Base-by-base conservation (phyloP, 441 rosid genomes). In the Isatis lusitanica region DNA sequence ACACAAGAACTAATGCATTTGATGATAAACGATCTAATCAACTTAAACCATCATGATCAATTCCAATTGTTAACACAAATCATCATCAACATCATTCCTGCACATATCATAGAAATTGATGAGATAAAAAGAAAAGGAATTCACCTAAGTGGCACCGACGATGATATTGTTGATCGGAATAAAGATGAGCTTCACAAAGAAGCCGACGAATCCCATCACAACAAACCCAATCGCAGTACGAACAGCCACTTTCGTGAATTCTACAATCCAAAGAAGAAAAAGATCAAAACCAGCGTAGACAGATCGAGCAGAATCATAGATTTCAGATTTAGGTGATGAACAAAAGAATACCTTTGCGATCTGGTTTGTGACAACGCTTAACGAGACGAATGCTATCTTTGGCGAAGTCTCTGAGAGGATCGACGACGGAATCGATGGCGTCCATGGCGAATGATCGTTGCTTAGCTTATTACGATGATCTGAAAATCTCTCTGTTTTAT, bases 301-400 rank as follows among this genome's bases (percentile, higher is more conserved):
- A 58, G 59, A 58, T 56, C 60, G 38, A 70, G 7, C 9, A 21
- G 13, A 13, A 26, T 30, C 21, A 17, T 47, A 9, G 12, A 47
- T 47, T 15, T 12, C 15, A 12, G 11, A 11, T 12, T 6, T 0
- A 12, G 6, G 3, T 39, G 5, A 8, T 35, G 21, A 44, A 44
- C 21, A 15, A 42, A 24, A 42, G 9, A 3, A 63, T 50, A 88
- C 94, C 97, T 87, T 92, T 92, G 72, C 90, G 92, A 76, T 90
- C 96, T 70, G 96, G 96, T 72, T 90, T 91, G 87, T 90, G 97
- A 70, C 94, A 92, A 26, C 94, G 85, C 88, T 92, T 88, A 70
- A 90, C 96, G 79, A 90, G 96, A 28, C 93, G 92, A 21, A 82
- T 75, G 77, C 96, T 90, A 79, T 92, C 94, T 78, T 90, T 88